Evolutionary conservation across 2,329 filamentous ascomycete genomes (phyloP), one percentile per base, ranked within the genome.

Genomic region (Nigrospora oryzae): DNA sequence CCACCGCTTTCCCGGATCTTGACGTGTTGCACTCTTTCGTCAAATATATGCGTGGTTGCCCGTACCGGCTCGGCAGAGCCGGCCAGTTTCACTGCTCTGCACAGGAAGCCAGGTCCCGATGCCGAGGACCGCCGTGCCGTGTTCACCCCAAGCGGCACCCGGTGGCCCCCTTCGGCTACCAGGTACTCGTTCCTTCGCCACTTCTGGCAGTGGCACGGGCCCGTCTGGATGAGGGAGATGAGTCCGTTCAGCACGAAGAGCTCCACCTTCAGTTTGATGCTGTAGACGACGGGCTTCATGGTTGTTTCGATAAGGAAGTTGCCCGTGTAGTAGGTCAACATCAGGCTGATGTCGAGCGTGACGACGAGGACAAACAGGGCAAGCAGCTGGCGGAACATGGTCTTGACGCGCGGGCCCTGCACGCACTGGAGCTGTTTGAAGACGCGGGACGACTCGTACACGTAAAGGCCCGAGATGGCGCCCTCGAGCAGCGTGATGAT

Each of bases 221-320:
- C 19, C 4, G 19, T 23, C 19, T 23, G 19, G 19, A 23, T 6
- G 19, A 23, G 19, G 19, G 19, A 23, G 19, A 23, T 23, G 33
- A 69, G 60, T 11, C 60, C 62, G 30, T 75, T 64, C 10, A 81
- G 61, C 35, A 81, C 70, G 14, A 73, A 70, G 49, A 73, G 70
- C 56, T 81, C 77, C n/a, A 77, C 65, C 48, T 76, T 75, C 35
- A 76, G 62, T 50, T 71, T 71, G 51, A 71, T 56, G 38, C 61
- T 64, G 53, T 71, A 71, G 7, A 68, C 62, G 16, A 67, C 64
- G 12, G 62, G 61, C 51, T 69, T 69, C 32, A 65, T 55, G 5
- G 59, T 63, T 14, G 63, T 64, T 50, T 70, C 66, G 15, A 68
- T 51, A 3, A 60, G 56, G 34, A 65, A 67, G 16, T 68, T 58